Evolutionary conservation across 2,329 filamentous ascomycete genomes (phyloP), one percentile per base, ranked within the genome.

Genomic region (Atkinsonella texensis): DNA sequence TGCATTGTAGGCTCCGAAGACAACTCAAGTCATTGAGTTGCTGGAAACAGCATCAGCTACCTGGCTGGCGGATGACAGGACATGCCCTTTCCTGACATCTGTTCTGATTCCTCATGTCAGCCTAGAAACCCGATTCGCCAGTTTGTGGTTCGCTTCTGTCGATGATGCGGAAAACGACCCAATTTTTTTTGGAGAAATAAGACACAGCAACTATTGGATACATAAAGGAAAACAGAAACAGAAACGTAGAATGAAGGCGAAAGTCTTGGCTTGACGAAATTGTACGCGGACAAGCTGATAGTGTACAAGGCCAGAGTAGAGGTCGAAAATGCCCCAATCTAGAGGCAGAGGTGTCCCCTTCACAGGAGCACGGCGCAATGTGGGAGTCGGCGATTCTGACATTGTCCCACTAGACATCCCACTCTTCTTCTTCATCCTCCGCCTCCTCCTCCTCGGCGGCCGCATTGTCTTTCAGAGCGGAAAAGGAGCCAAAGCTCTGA

Each of bases 351-450:
- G 31, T 32, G 18, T 41, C 48, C 20, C 41, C 35, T 28, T 46
- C 15, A 33, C 18, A 33, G 13, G 39, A 38, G 47, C 41, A 18
- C 9, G 11, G 35, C 15, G 17, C 39, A 31, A 32, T 10, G 15
- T 13, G 39, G 20, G 12, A 17, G 32, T 46, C 5, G 35, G 11
- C 12, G 7, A 23, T 38, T 28, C 2, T 7, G 11, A 40, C 6
- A 15, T 39, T n/a, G 2, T 44, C 20, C 44, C 15, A 35, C 65
- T 65, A 77, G 51, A 78, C 74, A 49, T 77, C 74, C 75, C 75
- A 78, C 60, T 78, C 75, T 55, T 71, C 67, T 56, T 74, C 69
- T 42, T 71, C 65, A 13, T 71, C 69, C 76, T 4, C 28, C 28
- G 28, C 74, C 54, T 70, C 66, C 56, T 70, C 66, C 56, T 72